Base-by-base conservation (phyloP, 176 grass and related monocot species). In the Raddia guianensis region DNA sequence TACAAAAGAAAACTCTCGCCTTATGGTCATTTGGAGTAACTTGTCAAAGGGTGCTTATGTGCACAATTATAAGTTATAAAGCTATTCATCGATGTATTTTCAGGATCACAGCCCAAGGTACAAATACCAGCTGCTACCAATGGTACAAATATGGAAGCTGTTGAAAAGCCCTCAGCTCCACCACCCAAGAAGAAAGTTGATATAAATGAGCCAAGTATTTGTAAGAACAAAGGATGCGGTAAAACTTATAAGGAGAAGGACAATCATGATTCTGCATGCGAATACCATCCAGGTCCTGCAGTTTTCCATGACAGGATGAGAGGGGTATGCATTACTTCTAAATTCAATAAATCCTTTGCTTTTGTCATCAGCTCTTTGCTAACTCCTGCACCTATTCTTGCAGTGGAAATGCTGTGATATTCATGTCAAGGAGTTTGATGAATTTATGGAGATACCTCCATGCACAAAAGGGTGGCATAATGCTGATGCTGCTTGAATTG, bases 401-500 rank as follows among this genome's bases (percentile, higher is more conserved):
- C 88, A 99, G 96, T 99, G 96, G 96, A 99, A 99, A 86, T 99
- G 96, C 47, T 95, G 96, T 70, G 88, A 95, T 82, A 32, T 99
- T 73, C 92, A 95, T 73, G 96, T 91, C 47, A 99, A 95, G 78
- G 96, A 99, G 51, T 99, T 99, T 71, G 92, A 95, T 47, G 96
- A 99, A 72, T 99, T 99, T 67, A 89, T 99, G 84, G 89, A 87
- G 75, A 91, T 95, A 81, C 92, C 96, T 80, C 90, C 96, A 40
- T 99, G 96, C 84, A 76, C 92, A 8, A 99, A 93, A 76, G 96
- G 96, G 56, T 99, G 92, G 96, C 96, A 99, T 70, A 95, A 90
- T 55, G 90, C 90, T 45, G 90, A 95, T 80, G 90, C 90, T 1
- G 78, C 73, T 50, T 99, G 86, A 99, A 71, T 75, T 79, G 35